Evolutionary conservation across 805 yeast genomes (phyloP).

Genomic region (Isabelozyma rhagii): DNA sequence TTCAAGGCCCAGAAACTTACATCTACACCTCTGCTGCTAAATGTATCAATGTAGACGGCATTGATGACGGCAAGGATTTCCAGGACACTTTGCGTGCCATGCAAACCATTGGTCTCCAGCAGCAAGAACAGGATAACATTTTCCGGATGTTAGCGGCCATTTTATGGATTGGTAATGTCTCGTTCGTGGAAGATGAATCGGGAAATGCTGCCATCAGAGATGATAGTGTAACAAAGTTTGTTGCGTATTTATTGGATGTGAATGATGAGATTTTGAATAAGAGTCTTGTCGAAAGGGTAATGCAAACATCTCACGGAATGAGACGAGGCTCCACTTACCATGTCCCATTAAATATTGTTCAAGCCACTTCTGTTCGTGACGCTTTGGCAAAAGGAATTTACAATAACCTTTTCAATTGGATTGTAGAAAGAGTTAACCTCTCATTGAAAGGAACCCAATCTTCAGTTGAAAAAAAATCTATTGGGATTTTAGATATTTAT

Average conservation of each 20-base stretch:
- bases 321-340: constrained; percentile 91
- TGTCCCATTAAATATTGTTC: constrained; percentile 86
- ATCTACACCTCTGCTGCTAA: constrained; percentile 82
- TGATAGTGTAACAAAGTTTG: constrained; percentile 87
- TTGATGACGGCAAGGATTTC: constrained; percentile 80
- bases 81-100: constrained; percentile 81
- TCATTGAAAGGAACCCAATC: constrained; percentile 53
- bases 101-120: constrained; percentile 79
- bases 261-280: constrained; percentile 62
- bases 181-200: constrained; percentile 80
- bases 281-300: constrained; percentile 72
- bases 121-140: constrained; percentile 84
- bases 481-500: constrained; percentile 92
- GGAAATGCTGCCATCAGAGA: constrained; percentile 85
- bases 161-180: constrained; percentile 91
- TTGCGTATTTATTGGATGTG: constrained; percentile 86
- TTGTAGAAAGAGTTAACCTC: constrained; percentile 83
- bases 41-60: constrained; percentile 81
- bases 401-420: constrained; percentile 93
- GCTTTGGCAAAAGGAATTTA: constrained; percentile 94
- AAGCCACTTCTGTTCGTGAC: constrained; percentile 93
- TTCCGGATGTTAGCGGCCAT: constrained; percentile 82
- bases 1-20: constrained; percentile 92
- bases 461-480: constrained; percentile 50
- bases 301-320: constrained; percentile 89